A percentile compares a stretch with the other conserved stretches of the same genome.
Conservation (phyloP, 345 rosid genomes). For the Citrus australasica region DNA sequence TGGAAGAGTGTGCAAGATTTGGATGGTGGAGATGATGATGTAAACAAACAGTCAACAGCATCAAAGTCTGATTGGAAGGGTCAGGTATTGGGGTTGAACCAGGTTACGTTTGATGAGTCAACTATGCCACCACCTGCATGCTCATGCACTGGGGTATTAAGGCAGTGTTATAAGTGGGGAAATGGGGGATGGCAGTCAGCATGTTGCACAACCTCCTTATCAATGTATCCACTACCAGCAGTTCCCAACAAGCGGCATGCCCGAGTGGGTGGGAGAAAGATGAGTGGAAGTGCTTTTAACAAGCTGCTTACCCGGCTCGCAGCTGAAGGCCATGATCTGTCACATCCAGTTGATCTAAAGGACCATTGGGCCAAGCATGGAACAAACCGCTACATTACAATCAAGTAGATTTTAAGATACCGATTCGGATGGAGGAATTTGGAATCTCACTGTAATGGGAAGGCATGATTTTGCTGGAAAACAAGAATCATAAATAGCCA, state of each 20-base stretch:
- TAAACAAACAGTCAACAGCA: slow-evolving; percentile 39
- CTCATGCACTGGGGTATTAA: slow-evolving; percentile 82
- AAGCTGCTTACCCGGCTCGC: slow-evolving; percentile 92
- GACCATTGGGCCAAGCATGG: slow-evolving; percentile 84
- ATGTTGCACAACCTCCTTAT: slow-evolving; percentile 89
- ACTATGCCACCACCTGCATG: slow-evolving; percentile 92
- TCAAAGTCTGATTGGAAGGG: slow-evolving; percentile 85
- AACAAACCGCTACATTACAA: slow-evolving; percentile 55
- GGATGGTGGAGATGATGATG: slow-evolving; percentile 41
- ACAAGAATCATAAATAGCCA: background rate
- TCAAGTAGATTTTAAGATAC: slow-evolving; percentile 26
- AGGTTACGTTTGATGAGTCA: slow-evolving; percentile 81
- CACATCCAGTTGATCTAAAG: slow-evolving; percentile 66
- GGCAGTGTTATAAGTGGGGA: slow-evolving; percentile 99
- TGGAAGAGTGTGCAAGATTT: slow-evolving; percentile 47
- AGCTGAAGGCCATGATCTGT: slow-evolving; percentile 69
- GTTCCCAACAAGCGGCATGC: slow-evolving; percentile 91
- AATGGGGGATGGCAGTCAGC: slow-evolving; percentile 99
- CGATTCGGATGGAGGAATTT: background rate
- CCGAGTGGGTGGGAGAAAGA: slow-evolving; percentile 89
- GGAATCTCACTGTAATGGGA: background rate
- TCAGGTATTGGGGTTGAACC: slow-evolving; percentile 85
- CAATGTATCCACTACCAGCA: slow-evolving; percentile 83
- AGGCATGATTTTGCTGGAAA: slow-evolving; percentile 7
- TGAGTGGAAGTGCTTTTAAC: slow-evolving; percentile 98